phyloP scores from a whole-genome alignment of 176 grass and related monocot genomes.

The Ananas comosus region DNA sequence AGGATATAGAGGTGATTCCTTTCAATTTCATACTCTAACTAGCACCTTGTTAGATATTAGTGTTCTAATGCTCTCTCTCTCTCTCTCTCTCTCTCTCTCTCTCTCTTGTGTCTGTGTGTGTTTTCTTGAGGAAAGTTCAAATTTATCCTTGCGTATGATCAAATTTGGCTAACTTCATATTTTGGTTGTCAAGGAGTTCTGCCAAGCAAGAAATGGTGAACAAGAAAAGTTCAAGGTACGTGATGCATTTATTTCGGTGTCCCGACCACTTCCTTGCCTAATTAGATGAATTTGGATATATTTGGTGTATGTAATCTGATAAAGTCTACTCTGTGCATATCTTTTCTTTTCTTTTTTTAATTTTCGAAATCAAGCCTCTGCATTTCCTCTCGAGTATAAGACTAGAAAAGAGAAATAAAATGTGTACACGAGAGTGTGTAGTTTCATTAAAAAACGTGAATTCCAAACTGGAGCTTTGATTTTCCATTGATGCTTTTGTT shows the following conservation, averaged over 20 bases:
- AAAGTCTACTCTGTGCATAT: too few species aligned
- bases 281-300: not conserved
- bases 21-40: slow-evolving; percentile 14
- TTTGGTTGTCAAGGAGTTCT: slow-evolving; percentile 45
- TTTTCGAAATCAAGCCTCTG: too few species aligned
- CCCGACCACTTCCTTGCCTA: not conserved
- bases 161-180: slow-evolving; percentile 14
- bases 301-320: not conserved
- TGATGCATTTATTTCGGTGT: slow-evolving; percentile 13
- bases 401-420: too few species aligned
- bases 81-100: not conserved
- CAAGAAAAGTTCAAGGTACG: slow-evolving; percentile 58
- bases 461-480: not conserved
- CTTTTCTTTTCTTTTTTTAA: too few species aligned
- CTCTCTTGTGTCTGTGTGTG: not conserved
- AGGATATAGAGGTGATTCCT: slow-evolving; percentile 67
- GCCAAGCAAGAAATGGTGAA: slow-evolving; percentile 50
- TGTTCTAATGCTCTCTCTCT: not conserved
- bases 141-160: not conserved
- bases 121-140: not conserved
- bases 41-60: not conserved
- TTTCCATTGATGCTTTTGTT: not conserved
- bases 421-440: not conserved
- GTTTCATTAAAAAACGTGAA: not conserved
- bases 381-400: too few species aligned